Evolutionary conservation across 208 protist genomes (phyloP).

Genomic region (Leishmania major): DNA sequence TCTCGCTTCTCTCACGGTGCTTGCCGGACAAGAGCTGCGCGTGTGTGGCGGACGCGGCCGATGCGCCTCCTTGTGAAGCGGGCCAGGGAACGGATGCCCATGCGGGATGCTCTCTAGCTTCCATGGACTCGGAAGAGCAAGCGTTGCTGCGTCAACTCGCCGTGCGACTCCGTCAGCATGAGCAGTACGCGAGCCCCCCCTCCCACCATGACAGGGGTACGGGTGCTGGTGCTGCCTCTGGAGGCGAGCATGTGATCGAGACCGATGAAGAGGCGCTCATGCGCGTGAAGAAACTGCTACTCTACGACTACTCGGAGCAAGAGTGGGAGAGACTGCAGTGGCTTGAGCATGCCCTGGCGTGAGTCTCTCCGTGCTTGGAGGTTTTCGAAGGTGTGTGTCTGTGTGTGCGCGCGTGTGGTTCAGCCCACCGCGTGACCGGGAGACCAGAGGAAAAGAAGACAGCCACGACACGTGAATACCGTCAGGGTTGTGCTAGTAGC

Average conservation of each 20-base stretch:
- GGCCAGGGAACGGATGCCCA: neutral
- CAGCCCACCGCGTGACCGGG: neutral
- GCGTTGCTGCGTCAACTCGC: slow-evolving; percentile 13
- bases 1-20: slow-evolving; percentile 19
- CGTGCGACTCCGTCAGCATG: neutral
- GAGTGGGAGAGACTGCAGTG: slow-evolving; percentile 61
- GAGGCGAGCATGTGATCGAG: neutral
- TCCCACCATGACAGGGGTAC: neutral
- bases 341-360: slow-evolving; percentile 24
- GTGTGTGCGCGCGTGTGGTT: neutral
- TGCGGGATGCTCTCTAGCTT: neutral
- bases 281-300: slow-evolving; percentile 38
- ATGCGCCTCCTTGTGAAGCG: neutral
- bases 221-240: slow-evolving; percentile 7
- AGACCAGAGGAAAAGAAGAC: neutral
- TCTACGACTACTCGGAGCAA: slow-evolving; percentile 51
- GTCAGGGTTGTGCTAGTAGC: neutral
- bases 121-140: neutral
- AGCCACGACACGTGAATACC: neutral
- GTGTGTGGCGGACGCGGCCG: neutral
- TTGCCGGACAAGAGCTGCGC: neutral
- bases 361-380: neutral
- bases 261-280: slow-evolving; percentile 14
- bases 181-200: neutral
- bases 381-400: neutral